Conservation (phyloP, 768 basidiomycete species). For the Mycena rosella region DNA sequence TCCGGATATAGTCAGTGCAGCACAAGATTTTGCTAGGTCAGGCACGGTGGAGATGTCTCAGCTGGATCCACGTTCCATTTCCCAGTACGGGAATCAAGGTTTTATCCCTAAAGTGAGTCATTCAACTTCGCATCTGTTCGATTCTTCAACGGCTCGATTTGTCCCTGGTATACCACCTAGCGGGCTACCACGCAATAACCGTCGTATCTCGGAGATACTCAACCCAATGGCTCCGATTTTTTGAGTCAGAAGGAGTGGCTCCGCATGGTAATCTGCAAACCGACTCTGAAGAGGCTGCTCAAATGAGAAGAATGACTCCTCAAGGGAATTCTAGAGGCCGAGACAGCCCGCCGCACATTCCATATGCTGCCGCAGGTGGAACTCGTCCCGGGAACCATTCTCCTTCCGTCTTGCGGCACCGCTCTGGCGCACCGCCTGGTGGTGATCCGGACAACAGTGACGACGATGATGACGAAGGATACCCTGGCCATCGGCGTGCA, state of each 20-base stretch:
- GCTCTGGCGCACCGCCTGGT: not conserved
- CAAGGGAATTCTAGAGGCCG: not conserved
- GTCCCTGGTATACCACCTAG: not conserved
- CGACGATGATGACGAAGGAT: not conserved
- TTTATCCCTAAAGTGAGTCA: not conserved
- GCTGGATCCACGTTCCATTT: not conserved
- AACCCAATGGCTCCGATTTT: not conserved
- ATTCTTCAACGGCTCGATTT: not conserved
- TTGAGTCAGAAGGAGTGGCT: not conserved
- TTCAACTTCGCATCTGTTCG: not conserved
- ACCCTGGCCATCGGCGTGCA: not conserved
- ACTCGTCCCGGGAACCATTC: not conserved
- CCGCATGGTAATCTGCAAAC: not conserved
- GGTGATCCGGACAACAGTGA: not conserved
- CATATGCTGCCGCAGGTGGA: not conserved
- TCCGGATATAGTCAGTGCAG: not conserved
- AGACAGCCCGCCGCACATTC: not conserved
- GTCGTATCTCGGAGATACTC: constrained; percentile 1
- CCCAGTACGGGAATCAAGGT: not conserved
- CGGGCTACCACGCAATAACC: not conserved
- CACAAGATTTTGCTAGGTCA: not conserved
- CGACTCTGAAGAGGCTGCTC: constrained; percentile 40
- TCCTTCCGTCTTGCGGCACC: not conserved
- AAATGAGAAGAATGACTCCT: constrained; percentile 17
- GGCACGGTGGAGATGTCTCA: not conserved